Conservation (phyloP, 108 stramenopile genomes). For the Fistulifera pelliculosa region DNA sequence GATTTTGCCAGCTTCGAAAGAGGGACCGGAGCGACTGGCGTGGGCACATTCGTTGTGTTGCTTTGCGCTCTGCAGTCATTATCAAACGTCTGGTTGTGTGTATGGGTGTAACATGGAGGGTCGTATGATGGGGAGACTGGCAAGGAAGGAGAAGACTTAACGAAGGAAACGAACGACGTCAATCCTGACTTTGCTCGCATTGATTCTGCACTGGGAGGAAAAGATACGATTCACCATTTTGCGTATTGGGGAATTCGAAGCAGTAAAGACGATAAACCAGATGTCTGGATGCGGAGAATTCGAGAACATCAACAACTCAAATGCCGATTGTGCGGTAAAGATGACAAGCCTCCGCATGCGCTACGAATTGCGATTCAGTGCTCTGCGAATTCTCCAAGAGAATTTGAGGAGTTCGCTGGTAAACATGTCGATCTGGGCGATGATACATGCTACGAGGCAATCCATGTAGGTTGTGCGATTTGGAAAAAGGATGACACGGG, state of each 20-base stretch:
- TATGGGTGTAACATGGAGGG: constrained; percentile 28
- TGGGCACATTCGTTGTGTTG: constrained; percentile 48
- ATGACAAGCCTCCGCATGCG: constrained; percentile 6
- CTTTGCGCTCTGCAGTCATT: constrained; percentile 8
- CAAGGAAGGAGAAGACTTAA: constrained; percentile 5
- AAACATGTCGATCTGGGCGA: neutral
- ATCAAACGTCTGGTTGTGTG: constrained; percentile 18
- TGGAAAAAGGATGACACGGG: constrained; percentile 5
- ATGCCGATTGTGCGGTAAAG: constrained; percentile 33
- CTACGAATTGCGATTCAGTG: constrained; percentile 44
- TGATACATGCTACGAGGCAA: constrained; percentile 8
- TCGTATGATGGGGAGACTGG: constrained; percentile 9
- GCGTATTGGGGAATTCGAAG: constrained; percentile 12
- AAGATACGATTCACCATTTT: constrained; percentile 7
- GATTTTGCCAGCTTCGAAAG: constrained; percentile 9
- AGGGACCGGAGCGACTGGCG: constrained; percentile 20
- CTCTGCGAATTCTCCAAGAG: constrained; percentile 23
- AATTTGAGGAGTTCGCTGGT: constrained; percentile 9
- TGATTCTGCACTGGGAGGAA: constrained; percentile 2
- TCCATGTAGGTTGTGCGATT: constrained; percentile 18
- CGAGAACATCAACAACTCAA: constrained; percentile 22
- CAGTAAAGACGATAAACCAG: constrained; percentile 3
- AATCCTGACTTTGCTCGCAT: neutral
- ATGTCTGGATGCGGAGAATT: constrained; percentile 6
- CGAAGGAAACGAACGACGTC: constrained; percentile 2